phyloP scores from a whole-genome alignment of 257 asterid genomes.

The Eustoma russellianum region DNA sequence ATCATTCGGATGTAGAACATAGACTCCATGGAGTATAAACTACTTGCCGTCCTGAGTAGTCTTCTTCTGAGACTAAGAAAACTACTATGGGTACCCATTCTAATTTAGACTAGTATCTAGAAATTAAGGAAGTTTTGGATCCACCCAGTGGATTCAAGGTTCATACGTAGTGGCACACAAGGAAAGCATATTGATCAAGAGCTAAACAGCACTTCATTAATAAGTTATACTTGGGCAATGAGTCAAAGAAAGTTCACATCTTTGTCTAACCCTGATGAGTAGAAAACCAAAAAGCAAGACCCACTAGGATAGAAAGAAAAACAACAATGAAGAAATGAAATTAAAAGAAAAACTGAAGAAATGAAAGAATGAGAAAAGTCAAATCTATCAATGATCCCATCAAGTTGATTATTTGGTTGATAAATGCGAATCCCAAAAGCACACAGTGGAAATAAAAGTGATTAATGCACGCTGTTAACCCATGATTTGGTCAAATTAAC shows the following conservation, averaged over 20 bases:
- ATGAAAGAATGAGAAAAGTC: conserved; percentile 1
- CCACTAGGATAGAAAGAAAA: conserved; percentile 1
- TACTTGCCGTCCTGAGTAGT: neutral
- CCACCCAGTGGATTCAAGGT: no score
- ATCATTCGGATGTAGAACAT: neutral
- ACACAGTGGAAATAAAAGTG: conserved; percentile 32
- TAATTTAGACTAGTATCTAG: neutral
- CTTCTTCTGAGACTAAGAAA: neutral
- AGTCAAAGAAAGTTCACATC: neutral
- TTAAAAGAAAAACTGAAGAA: neutral
- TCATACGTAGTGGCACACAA: neutral
- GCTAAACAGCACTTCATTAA: neutral
- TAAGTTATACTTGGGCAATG: neutral
- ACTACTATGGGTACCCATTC: neutral
- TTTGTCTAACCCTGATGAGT: conserved; percentile 3
- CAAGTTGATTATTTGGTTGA: conserved; percentile 35
- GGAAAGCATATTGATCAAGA: neutral
- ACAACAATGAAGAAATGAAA: neutral
- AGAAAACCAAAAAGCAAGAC: neutral
- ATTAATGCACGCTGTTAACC: conserved; percentile 24
- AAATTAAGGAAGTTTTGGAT: neutral
- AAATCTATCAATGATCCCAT: conserved; percentile 37
- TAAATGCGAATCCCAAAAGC: conserved; percentile 33
- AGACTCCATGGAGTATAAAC: no score
- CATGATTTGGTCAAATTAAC: conserved; percentile 66